Evolutionary conservation across 148 eudicot species (phyloP).

Genomic region (Talinum fruticosum): DNA sequence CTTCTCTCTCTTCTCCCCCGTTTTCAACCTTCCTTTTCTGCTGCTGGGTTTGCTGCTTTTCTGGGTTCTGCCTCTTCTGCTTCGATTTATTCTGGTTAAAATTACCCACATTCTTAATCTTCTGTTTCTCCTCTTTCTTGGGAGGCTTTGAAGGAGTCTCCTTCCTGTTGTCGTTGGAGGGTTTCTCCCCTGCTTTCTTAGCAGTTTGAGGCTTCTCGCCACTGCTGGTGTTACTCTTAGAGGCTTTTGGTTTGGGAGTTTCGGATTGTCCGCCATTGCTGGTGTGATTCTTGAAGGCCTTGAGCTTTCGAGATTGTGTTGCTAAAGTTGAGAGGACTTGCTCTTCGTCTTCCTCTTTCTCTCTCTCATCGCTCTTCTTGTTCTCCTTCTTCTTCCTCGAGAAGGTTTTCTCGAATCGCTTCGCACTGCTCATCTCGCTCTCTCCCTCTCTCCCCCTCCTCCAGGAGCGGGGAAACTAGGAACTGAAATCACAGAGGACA

Average conservation of each 20-base stretch:
- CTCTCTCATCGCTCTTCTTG: neutral
- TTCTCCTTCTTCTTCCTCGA: constrained; percentile 23
- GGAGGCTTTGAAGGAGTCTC: neutral
- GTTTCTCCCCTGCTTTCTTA: neutral
- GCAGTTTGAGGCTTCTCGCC: constrained; percentile 1
- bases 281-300: neutral
- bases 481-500: neutral
- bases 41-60: constrained; percentile 9
- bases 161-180: too few species aligned
- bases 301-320: neutral
- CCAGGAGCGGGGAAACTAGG: neutral
- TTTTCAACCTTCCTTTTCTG: constrained; percentile 21
- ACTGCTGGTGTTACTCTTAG: neutral
- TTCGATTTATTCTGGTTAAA: neutral
- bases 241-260: neutral
- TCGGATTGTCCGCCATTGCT: constrained; percentile 4
- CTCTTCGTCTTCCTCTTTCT: constrained; percentile 10
- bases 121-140: neutral
- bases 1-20: constrained; percentile 9
- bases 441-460: constrained; percentile 1
- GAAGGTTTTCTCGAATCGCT: constrained; percentile 26
- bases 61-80: constrained; percentile 7
- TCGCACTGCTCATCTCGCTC: constrained; percentile 22
- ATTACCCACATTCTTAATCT: neutral
- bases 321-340: neutral